Evolutionary conservation across 2,329 filamentous ascomycete genomes (phyloP).

Genomic region (Colletotrichum costaricense): DNA sequence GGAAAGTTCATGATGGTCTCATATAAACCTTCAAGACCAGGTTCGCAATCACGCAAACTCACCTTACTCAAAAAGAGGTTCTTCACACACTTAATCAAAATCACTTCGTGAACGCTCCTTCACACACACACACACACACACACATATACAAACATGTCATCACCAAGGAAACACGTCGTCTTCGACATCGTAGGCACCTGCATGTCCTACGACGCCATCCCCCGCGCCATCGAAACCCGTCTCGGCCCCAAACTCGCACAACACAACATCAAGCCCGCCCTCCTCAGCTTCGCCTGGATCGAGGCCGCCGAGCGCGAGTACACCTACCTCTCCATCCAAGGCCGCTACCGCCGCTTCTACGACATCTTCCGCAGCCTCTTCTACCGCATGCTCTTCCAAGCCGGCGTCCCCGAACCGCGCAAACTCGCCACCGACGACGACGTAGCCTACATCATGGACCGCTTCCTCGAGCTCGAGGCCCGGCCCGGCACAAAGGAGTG

Average conservation of each 20-base stretch:
- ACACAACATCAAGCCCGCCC: slow-evolving; percentile 51
- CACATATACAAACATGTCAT: neutral
- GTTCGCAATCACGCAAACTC: neutral
- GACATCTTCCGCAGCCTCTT: slow-evolving; percentile 57
- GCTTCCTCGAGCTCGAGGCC: slow-evolving; percentile 50
- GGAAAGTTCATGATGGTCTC: neutral
- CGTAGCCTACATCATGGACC: slow-evolving; percentile 49
- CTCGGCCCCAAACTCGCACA: slow-evolving; percentile 53
- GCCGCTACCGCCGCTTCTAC: slow-evolving; percentile 54
- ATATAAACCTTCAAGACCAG: neutral
- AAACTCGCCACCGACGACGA: slow-evolving; percentile 55
- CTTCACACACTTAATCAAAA: too few species aligned
- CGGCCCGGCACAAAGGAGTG: slow-evolving; percentile 54
- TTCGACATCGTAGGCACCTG: slow-evolving; percentile 66
- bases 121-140: neutral
- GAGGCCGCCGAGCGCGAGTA: slow-evolving; percentile 60
- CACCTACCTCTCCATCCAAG: slow-evolving; percentile 58
- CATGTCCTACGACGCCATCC: slow-evolving; percentile 58
- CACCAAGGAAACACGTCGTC: slow-evolving; percentile 54
- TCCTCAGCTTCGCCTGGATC: slow-evolving; percentile 60
- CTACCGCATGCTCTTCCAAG: slow-evolving; percentile 58
- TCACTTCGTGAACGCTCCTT: neutral
- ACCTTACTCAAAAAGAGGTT: neutral
- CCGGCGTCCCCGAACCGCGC: slow-evolving; percentile 55
- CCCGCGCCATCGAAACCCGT: slow-evolving; percentile 50